Base-by-base conservation (phyloP, 139 green algal genomes). In the Chlamydomonas urium region DNA sequence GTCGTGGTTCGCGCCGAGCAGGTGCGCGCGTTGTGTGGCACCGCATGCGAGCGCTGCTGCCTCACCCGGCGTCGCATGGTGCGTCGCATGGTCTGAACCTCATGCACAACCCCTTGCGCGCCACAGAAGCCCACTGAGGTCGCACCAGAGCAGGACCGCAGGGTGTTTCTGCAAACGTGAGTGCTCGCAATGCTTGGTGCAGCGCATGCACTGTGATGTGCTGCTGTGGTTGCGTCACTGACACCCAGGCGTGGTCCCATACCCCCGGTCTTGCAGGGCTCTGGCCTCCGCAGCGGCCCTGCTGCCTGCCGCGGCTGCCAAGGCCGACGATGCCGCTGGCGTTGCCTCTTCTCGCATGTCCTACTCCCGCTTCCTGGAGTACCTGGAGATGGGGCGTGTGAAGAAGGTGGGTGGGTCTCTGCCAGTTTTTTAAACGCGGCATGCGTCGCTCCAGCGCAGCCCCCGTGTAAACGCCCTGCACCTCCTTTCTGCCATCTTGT, bases 301-400 rank as follows among this genome's bases (percentile, higher is more conserved):
- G 31, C 2, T 78, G 23, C 73, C 78, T 3, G 69, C 70, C 17
- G 45, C 57, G 10, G 78, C 73, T 26, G 70, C 73, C 24, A 65
- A 62, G 28, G 79, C 82, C 17, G 83, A 88, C 0, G 83, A 88
- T 45, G 83, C 79, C 1, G 34, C 62, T 34, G 83, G 79, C 6
- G 91, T 98, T 3, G 96, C 96, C 1, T 98, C 94, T 5, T 99
- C 96, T 0, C 87, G 96, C 68, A 99, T 99, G 96, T 97, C 89
- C 31, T 99, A 99, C 87, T 98, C 92, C 6, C 88, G 96, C 14
- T 99, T 99, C 81, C 83, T 99, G 33, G 96, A 99, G 83, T 99
- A 99, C 83, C 86, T 99, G 5, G 96, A 99, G 70, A 98, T 99
- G 93, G 96, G 91, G 21, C 85, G 95, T 53, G 95, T 99, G 42